Base-by-base conservation (phyloP, 2,329 filamentous ascomycete genomes). In the Phyllosticta citribraziliensis region DNA sequence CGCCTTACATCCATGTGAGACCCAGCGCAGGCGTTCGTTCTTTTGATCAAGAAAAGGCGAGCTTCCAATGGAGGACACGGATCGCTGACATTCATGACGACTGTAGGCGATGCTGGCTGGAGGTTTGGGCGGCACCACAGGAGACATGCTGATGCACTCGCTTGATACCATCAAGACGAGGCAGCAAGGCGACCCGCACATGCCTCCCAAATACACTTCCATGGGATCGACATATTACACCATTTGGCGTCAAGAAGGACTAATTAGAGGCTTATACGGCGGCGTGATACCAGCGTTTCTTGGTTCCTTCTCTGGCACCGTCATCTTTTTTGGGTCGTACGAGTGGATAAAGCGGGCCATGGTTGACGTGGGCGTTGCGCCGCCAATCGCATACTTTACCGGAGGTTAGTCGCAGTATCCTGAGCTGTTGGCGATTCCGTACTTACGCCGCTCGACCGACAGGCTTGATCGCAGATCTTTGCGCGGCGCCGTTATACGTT, bases 91-190 rank as follows among this genome's bases (percentile, higher is more conserved):
- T 33, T 19, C 52, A 40, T 22, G 53, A n/a, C 6, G 6, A 12
- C 6, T 66, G 22, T 60, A 96, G 91, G 87, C 89, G 73, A 99
- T 97, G 92, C 81, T 99, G 70, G 94, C 94, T 35, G 94, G 94
- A 70, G 94, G 93, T 63, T 80, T 95, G 58, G 94, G 95, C 70
- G 94, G 94, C 58, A 92, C 89, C 17, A 95, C 88, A 61, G 94
- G 95, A 63, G 94, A 99, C 75, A 88, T 99, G 83, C 80, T 99
- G 66, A 99, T 99, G 94, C 94, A 99, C 78, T 97, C 93, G 54
- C 83, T 99, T 70, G 94, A 99, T 75, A 99, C 94, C 0, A 94
- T 99, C 69, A 99, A 99, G 78, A 99, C 94, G 55, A 85, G 94
- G 67, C 95, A 99, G 74, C 94, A 99, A 76, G 94, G 93, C 70